Base-by-base conservation (phyloP, 306 rosid species). In the Prunus dulcis region DNA sequence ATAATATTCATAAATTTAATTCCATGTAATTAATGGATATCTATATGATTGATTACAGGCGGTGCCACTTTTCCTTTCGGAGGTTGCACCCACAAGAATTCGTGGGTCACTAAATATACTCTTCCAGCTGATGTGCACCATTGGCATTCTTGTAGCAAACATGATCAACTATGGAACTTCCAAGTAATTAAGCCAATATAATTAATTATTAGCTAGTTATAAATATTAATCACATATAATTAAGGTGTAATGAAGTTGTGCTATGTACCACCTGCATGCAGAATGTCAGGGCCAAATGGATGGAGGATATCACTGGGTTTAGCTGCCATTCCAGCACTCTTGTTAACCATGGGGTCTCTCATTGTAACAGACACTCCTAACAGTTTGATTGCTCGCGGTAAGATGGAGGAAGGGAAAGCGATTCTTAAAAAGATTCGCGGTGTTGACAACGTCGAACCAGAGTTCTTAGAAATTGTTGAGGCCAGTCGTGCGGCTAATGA, bases 91-190 rank as follows among this genome's bases (percentile, higher is more conserved):
- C 18, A 88, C 93, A 3, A 85, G 90, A 75, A 83, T 88, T 55
- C 89, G 96, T 11, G 96, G 96, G 3, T 90, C 93, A 8, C 89
- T 91, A 0, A 88, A 91, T 78, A 88, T 88, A 52, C 43, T 91
- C 46, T 91, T 91, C 80, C 93, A 88, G 57, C 76, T 91, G 6
- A 76, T 88, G 63, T 65, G 84, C 71, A 91, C 93, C 19, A 80
- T 88, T 28, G 93, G 93, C 71, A 91, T 91, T 74, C 86, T 91
- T 12, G 34, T 83, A 9, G 96, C 93, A 19, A 87, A 83, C 71
- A 55, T 87, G 41, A 81, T 90, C 69, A 88, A 88, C 43, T 90
- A 79, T 72, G 83, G 72, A 61, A 87, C 93, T 22, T 71, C 91
- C 52, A 74, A 88, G 91, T 87, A 78, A 71, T 63, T 71, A 12